Evolutionary conservation across 805 yeast species (phyloP).

Genomic region (Pichia manshurica): DNA sequence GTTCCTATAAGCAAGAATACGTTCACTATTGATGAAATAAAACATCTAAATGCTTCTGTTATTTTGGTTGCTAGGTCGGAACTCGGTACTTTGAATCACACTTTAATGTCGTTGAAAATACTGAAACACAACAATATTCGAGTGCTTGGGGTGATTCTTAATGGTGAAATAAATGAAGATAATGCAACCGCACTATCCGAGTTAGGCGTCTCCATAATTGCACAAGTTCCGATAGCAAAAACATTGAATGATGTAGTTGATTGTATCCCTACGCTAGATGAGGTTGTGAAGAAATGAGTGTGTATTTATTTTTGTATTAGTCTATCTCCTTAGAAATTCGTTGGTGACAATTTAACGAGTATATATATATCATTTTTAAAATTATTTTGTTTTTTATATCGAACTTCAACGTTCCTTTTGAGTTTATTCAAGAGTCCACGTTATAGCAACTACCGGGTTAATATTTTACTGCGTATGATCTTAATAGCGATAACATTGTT

Average conservation of each 20-base stretch:
- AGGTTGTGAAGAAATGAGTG: no score
- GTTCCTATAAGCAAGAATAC: slow-evolving; percentile 15
- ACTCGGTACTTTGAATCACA: slow-evolving; percentile 12
- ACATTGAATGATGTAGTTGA: slow-evolving; percentile 2
- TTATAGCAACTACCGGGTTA: no score
- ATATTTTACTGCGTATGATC: no score
- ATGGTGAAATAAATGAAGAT: slow-evolving; percentile 7
- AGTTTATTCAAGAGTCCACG: no score
- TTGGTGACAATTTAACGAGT: no score
- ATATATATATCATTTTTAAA: no score
- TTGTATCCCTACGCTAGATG: background rate
- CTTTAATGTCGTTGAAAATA: slow-evolving; percentile 4
- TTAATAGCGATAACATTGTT: no score
- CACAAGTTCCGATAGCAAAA: slow-evolving; percentile 8
- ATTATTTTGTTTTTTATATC: no score
- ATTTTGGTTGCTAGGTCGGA: slow-evolving; percentile 18
- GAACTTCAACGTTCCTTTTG: no score
- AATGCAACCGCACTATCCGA: slow-evolving; percentile 5
- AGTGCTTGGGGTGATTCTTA: slow-evolving; percentile 9
- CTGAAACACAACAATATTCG: slow-evolving; percentile 1
- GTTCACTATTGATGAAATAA: slow-evolving; percentile 14
- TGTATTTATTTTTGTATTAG: no score
- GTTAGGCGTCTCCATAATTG: slow-evolving; percentile 8
- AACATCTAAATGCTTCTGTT: slow-evolving; percentile 9
- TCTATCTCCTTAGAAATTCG: no score